These are phyloP conservation scores for Pseudocercospora pini-densiflorae DNA, from an alignment of 2,329 filamentous ascomycete species.

Conservation along the genomic window DNA sequence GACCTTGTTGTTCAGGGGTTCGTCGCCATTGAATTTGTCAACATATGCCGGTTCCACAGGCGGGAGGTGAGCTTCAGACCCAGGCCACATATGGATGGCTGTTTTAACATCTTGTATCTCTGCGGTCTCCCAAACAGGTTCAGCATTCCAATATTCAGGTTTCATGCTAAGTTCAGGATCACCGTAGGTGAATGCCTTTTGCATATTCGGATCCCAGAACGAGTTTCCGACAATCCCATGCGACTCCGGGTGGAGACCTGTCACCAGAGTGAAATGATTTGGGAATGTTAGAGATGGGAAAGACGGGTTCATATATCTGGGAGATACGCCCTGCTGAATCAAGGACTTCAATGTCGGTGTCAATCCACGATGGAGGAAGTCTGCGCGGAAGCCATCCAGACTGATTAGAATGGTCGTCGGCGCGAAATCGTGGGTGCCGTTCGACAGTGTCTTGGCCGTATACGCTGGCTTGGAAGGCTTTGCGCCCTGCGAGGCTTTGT, in stretches of 20 bases:
- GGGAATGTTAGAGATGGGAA: conserved; percentile 98
- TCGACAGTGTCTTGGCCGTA: conserved; percentile 55
- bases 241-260: conserved; percentile 87
- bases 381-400: conserved; percentile 92
- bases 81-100: conserved; percentile 98
- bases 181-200: conserved; percentile 87
- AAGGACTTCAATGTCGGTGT: conserved; percentile 83
- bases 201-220: conserved; percentile 82
- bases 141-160: conserved; percentile 91
- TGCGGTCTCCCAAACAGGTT: conserved; percentile 92
- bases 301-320: conserved; percentile 88
- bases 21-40: conserved; percentile 82
- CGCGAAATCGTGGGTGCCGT: conserved; percentile 86
- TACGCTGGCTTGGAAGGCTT: conserved; percentile 16
- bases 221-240: conserved; percentile 93
- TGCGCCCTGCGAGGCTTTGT: conserved; percentile 48
- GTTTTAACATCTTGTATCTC: conserved; percentile 78
- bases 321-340: conserved; percentile 81
- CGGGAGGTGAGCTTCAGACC: conserved; percentile 84
- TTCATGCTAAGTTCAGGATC: conserved; percentile 76
- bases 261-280: conserved; percentile 89
- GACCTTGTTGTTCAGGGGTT: conserved; percentile 76
- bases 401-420: conserved; percentile 94
- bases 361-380: conserved; percentile 82
- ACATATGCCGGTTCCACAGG: conserved; percentile 77